Percentiles rank a stretch among this genome's conserved stretches.
phyloP scores from a whole-genome alignment of 2,329 filamentous ascomycete genomes.

The Microthyrium microscopicum region DNA sequence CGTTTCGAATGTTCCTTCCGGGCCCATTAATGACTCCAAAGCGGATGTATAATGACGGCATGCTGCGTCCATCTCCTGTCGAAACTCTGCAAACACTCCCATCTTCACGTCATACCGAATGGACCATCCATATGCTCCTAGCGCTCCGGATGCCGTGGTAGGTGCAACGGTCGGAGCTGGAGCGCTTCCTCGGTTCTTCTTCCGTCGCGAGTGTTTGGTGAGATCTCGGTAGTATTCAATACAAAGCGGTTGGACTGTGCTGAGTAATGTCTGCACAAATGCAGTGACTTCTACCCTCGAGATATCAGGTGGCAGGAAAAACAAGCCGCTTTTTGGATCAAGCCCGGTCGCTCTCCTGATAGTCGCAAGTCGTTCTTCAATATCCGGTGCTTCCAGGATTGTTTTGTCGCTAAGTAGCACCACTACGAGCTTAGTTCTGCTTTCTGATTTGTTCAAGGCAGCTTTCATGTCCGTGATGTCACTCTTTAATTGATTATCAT shows the following conservation, averaged over 20 bases:
- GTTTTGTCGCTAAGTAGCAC: slow-evolving; percentile 61
- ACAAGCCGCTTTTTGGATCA: slow-evolving; percentile 64
- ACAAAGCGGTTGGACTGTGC: slow-evolving; percentile 54
- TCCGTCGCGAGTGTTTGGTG: slow-evolving; percentile 79
- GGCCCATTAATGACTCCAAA: slow-evolving; percentile 65
- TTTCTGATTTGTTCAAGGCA: slow-evolving; percentile 51
- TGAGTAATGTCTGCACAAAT: slow-evolving; percentile 57
- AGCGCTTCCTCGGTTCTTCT: slow-evolving; percentile 61
- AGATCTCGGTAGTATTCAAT: slow-evolving; percentile 89
- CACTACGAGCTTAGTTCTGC: slow-evolving; percentile 62
- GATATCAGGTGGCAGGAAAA: slow-evolving; percentile 62
- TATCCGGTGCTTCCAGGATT: slow-evolving; percentile 37
- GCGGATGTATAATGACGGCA: slow-evolving; percentile 74
- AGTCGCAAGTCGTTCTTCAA: slow-evolving; percentile 60
- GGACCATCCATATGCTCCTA: slow-evolving; percentile 81
- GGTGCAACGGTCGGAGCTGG: slow-evolving; percentile 72
- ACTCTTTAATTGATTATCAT: slow-evolving; percentile 73
- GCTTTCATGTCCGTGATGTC: slow-evolving; percentile 68
- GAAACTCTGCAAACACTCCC: slow-evolving; percentile 77
- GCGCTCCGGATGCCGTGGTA: slow-evolving; percentile 68
- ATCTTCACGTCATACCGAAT: slow-evolving; percentile 91
- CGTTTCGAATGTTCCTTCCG: slow-evolving; percentile 65
- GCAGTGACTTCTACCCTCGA: slow-evolving; percentile 54
- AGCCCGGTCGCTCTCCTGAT: slow-evolving; percentile 67
- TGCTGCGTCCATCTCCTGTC: slow-evolving; percentile 81